phyloP scores from a whole-genome alignment of 768 basidiomycete species.

The Postia placenta region DNA sequence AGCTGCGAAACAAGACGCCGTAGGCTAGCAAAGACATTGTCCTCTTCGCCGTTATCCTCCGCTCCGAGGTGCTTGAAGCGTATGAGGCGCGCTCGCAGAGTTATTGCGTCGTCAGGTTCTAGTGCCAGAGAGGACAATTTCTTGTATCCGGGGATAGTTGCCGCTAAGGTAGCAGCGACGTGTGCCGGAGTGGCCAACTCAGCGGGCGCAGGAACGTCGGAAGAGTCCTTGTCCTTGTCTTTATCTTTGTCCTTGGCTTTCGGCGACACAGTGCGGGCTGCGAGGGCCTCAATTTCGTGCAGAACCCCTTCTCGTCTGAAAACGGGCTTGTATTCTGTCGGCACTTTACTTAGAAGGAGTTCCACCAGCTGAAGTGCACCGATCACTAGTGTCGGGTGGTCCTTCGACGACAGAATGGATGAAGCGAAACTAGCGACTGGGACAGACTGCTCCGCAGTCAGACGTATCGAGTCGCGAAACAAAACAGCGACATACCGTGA shows the following conservation, averaged over 20 bases:
- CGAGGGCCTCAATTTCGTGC: constrained; percentile 83
- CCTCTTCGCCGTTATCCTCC: constrained; percentile 49
- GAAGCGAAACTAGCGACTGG: constrained; percentile 95
- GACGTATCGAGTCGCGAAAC: neutral
- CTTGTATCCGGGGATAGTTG: constrained; percentile 53
- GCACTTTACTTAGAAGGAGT: constrained; percentile 78
- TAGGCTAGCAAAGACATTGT: constrained; percentile 59
- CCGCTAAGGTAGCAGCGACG: constrained; percentile 36
- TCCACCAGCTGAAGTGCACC: constrained; percentile 93
- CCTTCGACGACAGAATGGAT: constrained; percentile 87
- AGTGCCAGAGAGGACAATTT: constrained; percentile 62
- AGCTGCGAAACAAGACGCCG: constrained; percentile 61
- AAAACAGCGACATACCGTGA: constrained; percentile 55
- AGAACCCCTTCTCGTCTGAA: constrained; percentile 95
- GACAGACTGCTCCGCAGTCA: constrained; percentile 55
- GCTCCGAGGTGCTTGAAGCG: constrained; percentile 71
- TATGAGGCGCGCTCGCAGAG: constrained; percentile 85
- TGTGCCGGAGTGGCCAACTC: constrained; percentile 31
- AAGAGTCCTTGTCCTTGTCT: constrained; percentile 26
- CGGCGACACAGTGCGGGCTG: constrained; percentile 52
- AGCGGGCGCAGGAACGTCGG: constrained; percentile 32
- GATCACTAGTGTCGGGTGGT: constrained; percentile 81
- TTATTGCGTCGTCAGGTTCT: constrained; percentile 88
- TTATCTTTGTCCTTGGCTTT: constrained; percentile 43
- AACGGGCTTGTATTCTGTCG: constrained; percentile 77